phyloP scores from a whole-genome alignment of 2,329 filamentous ascomycete genomes.

The Penicillium thymicola region DNA sequence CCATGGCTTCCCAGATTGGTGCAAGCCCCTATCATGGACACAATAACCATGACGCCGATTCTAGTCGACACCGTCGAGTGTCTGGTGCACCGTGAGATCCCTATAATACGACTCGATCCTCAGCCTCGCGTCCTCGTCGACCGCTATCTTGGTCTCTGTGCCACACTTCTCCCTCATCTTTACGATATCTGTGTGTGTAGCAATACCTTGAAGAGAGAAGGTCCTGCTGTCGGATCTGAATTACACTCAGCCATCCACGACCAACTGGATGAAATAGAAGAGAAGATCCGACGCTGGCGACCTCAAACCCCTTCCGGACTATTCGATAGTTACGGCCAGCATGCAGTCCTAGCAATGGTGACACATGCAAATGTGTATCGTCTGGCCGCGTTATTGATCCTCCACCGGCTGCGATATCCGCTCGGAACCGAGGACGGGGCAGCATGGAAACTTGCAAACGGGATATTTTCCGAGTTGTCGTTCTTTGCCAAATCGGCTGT shows the following conservation, averaged over 20 bases:
- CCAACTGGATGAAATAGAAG: constrained; percentile 17
- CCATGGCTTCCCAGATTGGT: constrained; percentile 27
- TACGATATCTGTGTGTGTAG: constrained; percentile 32
- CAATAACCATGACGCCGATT: constrained; percentile 28
- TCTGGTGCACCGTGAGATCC: constrained; percentile 30
- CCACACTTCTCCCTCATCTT: constrained; percentile 30
- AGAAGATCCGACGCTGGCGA: constrained; percentile 17
- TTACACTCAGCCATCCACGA: constrained; percentile 11
- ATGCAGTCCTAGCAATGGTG: constrained; percentile 28
- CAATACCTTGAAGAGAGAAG: constrained; percentile 14
- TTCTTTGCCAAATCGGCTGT: constrained; percentile 16
- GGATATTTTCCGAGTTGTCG: constrained; percentile 21
- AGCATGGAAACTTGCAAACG: constrained; percentile 19
- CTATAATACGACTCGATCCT: constrained; percentile 26
- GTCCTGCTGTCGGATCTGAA: constrained; percentile 5
- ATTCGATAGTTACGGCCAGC: constrained; percentile 17
- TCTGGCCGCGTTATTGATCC: constrained; percentile 25
- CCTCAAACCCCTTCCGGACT: constrained; percentile 17
- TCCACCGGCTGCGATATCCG: constrained; percentile 32
- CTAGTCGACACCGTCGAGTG: constrained; percentile 34
- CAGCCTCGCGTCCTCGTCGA: constrained; percentile 25
- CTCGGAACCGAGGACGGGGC: constrained; percentile 28
- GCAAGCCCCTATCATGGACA: constrained; percentile 26
- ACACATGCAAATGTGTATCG: constrained; percentile 34
- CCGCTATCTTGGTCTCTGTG: constrained; percentile 29